Conservation (phyloP, 805 yeast genomes). For the Yamadazyma philogaea region DNA sequence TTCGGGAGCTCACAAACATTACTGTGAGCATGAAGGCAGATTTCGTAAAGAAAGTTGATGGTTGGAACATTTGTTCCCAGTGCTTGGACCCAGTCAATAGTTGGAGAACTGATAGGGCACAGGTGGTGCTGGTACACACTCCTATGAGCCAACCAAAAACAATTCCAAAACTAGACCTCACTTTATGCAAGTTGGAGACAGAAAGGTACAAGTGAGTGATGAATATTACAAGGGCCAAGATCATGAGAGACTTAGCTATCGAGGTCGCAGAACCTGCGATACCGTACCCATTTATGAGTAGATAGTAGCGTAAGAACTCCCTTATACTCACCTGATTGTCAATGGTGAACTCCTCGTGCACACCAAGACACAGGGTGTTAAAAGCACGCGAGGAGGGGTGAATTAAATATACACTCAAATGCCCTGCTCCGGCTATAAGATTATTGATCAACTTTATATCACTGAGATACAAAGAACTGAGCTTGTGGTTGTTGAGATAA, state of each 20-base stretch:
- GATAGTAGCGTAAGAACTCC: slow-evolving; percentile 16
- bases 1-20: slow-evolving; percentile 29
- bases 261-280: not conserved
- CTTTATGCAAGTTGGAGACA: slow-evolving; percentile 31
- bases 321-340: slow-evolving; percentile 12
- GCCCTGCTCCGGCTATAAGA: slow-evolving; percentile 24
- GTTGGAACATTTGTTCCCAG: slow-evolving; percentile 29
- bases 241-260: not conserved
- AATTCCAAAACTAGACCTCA: slow-evolving; percentile 34
- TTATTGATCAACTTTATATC: slow-evolving; percentile 25
- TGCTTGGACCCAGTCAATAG: slow-evolving; percentile 15
- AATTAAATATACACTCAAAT: slow-evolving; percentile 22
- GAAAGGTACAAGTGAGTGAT: slow-evolving; percentile 24
- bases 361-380: not conserved
- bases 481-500: slow-evolving; percentile 20
- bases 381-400: slow-evolving; percentile 10
- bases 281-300: slow-evolving; percentile 7
- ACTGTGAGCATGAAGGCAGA: slow-evolving; percentile 22
- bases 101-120: slow-evolving; percentile 26
- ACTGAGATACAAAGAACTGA: slow-evolving; percentile 26
- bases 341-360: not conserved
- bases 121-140: slow-evolving; percentile 23
- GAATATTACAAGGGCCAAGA: slow-evolving; percentile 9
- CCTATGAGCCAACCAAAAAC: slow-evolving; percentile 35
- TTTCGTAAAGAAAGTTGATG: slow-evolving; percentile 23